These are phyloP conservation scores for Coemansia sp. DNA, from an alignment of 192 early-diverging fungal genomes.

Conservation along the genomic window DNA sequence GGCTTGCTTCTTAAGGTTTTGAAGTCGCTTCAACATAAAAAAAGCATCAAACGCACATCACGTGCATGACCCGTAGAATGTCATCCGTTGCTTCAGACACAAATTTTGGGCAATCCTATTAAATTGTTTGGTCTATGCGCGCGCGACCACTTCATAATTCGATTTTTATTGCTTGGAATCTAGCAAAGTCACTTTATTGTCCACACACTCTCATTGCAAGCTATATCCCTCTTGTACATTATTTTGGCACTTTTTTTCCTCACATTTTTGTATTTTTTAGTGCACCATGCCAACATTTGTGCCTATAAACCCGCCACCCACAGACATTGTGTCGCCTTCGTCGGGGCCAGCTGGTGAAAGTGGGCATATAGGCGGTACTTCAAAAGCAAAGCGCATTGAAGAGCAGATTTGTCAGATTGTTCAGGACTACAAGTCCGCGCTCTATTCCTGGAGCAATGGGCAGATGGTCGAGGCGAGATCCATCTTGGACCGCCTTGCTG, in stretches of 20 bases:
- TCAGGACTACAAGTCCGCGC: slow-evolving; percentile 26
- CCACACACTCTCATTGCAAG: no score
- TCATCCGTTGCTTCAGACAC: no score
- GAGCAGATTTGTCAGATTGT: slow-evolving; percentile 31
- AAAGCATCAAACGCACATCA: no score
- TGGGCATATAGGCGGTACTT: neutral
- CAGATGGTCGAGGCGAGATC: slow-evolving; percentile 13
- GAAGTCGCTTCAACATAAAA: no score
- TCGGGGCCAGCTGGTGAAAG: neutral
- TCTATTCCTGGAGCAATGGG: slow-evolving; percentile 28
- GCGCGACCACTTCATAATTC: no score
- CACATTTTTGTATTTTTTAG: neutral
- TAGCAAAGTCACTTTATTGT: no score
- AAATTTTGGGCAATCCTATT: no score
- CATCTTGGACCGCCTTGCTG: slow-evolving; percentile 15
- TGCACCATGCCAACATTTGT: slow-evolving; percentile 5
- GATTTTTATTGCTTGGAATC: no score
- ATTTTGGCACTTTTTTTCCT: neutral
- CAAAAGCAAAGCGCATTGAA: slow-evolving; percentile 18
- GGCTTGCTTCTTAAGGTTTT: no score
- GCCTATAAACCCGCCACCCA: slow-evolving; percentile 6
- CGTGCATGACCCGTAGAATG: no score
- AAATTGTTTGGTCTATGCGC: no score
- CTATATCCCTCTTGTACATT: no score
- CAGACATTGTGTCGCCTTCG: neutral